Evolutionary conservation across 2,329 filamentous ascomycete species (phyloP).

Genomic region (Neofusicoccum cordaticola): DNA sequence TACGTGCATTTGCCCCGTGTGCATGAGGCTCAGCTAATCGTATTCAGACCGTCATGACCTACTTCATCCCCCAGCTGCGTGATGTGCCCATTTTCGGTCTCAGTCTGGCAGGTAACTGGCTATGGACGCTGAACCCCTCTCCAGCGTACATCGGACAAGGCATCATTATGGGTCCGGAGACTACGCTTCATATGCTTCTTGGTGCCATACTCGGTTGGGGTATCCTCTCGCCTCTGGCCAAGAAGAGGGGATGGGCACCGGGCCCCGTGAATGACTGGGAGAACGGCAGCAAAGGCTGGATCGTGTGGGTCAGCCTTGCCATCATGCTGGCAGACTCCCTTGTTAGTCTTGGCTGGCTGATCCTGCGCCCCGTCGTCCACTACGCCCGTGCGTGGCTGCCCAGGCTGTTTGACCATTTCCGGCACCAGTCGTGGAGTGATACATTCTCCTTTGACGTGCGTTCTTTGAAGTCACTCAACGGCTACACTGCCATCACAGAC

Average conservation of each 20-base stretch:
- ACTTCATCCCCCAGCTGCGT: conserved; percentile 82
- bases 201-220: conserved; percentile 90
- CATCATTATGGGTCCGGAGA: conserved; percentile 96
- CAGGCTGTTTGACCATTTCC: conserved; percentile 25
- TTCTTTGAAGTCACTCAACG: conserved; percentile 29
- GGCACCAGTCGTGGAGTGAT: conserved; percentile 36
- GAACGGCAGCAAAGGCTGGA: conserved; percentile 93
- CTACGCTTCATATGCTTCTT: conserved; percentile 91
- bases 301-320: conserved; percentile 91
- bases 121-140: conserved; percentile 95
- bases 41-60: conserved; percentile 73
- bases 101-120: conserved; percentile 72
- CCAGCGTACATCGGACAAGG: conserved; percentile 97
- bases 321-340: conserved; percentile 97
- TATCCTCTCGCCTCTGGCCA: conserved; percentile 83
- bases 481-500: conserved; percentile 39
- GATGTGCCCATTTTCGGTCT: conserved; percentile 84
- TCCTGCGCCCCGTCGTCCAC: conserved; percentile 60
- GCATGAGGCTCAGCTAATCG: background rate
- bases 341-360: conserved; percentile 78
- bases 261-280: conserved; percentile 87
- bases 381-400: conserved; percentile 43
- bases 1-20: conserved; percentile 26
- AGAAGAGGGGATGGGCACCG: conserved; percentile 82
- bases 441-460: conserved; percentile 28